These are phyloP conservation scores for Trypanosoma cruzi DNA, from an alignment of 208 protist genomes.

Conservation along the genomic window DNA sequence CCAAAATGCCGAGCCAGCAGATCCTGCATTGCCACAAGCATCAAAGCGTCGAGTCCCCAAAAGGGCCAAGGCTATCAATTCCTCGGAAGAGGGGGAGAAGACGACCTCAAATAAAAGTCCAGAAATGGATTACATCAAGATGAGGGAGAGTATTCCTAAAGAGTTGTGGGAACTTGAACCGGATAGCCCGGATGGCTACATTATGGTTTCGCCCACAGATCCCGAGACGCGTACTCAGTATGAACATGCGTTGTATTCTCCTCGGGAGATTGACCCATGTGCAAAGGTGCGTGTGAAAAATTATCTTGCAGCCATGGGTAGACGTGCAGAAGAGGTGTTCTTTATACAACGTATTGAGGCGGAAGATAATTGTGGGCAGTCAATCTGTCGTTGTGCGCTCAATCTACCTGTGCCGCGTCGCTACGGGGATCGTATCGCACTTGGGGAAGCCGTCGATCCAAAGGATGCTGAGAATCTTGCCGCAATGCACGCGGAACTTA, in stretches of 20 bases:
- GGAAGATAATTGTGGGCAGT: constrained; percentile 44
- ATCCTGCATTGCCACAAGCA: background rate
- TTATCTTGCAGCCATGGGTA: constrained; percentile 75
- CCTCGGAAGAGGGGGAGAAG: background rate
- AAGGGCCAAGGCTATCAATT: constrained; percentile 4
- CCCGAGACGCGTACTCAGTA: constrained; percentile 33
- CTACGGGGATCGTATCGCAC: constrained; percentile 78
- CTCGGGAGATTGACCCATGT: constrained; percentile 50
- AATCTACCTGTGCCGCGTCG: constrained; percentile 65
- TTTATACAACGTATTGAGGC: constrained; percentile 45
- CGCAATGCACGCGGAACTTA: constrained; percentile 90
- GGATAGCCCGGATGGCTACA: constrained; percentile 73
- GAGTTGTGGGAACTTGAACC: constrained; percentile 62
- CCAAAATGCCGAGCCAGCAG: background rate
- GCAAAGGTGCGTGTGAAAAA: constrained; percentile 53
- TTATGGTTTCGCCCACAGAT: constrained; percentile 55
- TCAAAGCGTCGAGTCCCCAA: constrained; percentile 29
- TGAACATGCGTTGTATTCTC: constrained; percentile 45
- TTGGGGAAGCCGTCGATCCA: constrained; percentile 66
- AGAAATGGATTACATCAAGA: constrained; percentile 21
- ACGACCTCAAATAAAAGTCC: background rate
- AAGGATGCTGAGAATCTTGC: constrained; percentile 74
- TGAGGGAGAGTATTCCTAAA: constrained; percentile 30
- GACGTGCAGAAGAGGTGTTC: constrained; percentile 72
- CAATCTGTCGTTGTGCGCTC: constrained; percentile 47